Base-by-base conservation (phyloP, 1,139 yeast species). In the Debaryomycetaceae sp. region DNA sequence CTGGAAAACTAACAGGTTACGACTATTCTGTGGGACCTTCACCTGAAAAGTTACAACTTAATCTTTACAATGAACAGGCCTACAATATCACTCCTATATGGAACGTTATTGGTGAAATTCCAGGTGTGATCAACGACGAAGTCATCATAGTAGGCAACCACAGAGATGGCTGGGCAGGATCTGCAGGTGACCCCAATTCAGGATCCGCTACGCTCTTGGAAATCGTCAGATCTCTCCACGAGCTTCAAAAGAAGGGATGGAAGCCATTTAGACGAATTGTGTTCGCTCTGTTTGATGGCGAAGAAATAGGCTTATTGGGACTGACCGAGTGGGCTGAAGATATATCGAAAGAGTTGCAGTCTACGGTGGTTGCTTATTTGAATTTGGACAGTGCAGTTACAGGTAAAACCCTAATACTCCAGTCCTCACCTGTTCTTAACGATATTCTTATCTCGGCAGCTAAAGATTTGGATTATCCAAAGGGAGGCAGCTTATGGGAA, bases 261-360 rank as follows among this genome's bases (percentile, higher is more conserved):
- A 70, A 68, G 50, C 88, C 88, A n/a, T 58, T 67, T 38, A 70
- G 84, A 50, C 75, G 84, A 0, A 78, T 83, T 39, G 45, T 67
- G 36, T 67, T 82, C 34, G 86, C 82, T 0, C 78, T 84, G 16
- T 82, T 87, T 87, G 88, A 83, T 53, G 89, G 85, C 41, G 88
- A 83, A 57, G 88, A 83, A 58, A 79, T 79, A 47, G 87, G 81
- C 0, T 59, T 83, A 19, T 51, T 83, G 13, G 88, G 89, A 1
- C 78, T 85, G 2, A 83, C 87, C 4, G 87, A 81, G 43, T 81
- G 73, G 70, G 87, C 83, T 22, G 87, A 82, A 54, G 79, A 75
- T 43, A 65, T 74, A 44, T 63, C 70, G 5, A 54, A 63, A 33
- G 53, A 50, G 37, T 56, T 79, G 40, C 67, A 71, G 44, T 61